These are phyloP conservation scores for Colletotrichum simmondsii DNA, from an alignment of 2,329 filamentous ascomycete species.

Conservation along the genomic window DNA sequence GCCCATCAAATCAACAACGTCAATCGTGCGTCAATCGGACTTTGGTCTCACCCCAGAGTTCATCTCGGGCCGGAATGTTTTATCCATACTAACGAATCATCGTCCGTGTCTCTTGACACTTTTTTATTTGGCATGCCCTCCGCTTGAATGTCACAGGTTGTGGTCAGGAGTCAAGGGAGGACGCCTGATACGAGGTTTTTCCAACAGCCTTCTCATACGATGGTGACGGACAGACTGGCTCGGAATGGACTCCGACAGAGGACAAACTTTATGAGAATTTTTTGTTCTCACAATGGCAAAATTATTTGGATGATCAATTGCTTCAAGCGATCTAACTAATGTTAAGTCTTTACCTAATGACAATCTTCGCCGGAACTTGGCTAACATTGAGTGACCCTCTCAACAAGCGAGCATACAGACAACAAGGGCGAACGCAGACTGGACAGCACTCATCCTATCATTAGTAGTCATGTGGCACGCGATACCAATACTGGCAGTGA, in stretches of 20 bases:
- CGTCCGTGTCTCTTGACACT: neutral
- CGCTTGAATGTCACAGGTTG: neutral
- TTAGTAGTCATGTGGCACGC: too few species aligned
- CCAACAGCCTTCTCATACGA: neutral
- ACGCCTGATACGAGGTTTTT: neutral
- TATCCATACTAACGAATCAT: neutral
- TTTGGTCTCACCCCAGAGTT: neutral
- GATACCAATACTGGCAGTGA: too few species aligned
- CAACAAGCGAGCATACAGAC: too few species aligned
- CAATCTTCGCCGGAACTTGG: too few species aligned
- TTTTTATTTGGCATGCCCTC: neutral
- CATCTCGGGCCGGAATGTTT: conserved; percentile 2
- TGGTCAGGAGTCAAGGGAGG: neutral
- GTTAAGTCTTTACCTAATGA: too few species aligned
- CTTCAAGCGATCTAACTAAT: too few species aligned
- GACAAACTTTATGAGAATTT: neutral
- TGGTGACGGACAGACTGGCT: neutral
- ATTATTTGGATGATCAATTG: neutral
- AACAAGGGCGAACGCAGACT: too few species aligned
- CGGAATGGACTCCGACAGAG: neutral
- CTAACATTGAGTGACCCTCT: too few species aligned
- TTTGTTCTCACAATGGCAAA: neutral
- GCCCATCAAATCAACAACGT: neutral
- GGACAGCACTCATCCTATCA: too few species aligned
- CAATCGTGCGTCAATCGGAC: neutral